phyloP scores from a whole-genome alignment of 768 basidiomycete species.

The Boletellus sp. region DNA sequence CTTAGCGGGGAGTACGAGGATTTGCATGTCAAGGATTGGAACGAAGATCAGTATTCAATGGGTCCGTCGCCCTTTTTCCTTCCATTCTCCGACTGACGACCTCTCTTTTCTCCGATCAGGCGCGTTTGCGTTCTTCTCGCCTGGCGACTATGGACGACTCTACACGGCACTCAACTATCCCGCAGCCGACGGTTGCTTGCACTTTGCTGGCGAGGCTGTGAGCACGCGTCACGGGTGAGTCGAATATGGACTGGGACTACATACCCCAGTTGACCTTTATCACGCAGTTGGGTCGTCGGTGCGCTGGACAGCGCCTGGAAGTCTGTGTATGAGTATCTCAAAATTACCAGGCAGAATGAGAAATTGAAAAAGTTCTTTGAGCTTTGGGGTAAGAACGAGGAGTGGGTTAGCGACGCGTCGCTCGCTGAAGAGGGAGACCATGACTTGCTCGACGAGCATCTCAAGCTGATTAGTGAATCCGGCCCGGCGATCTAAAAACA shows the following conservation, averaged over 20 bases:
- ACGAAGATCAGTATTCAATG: slow-evolving; percentile 28
- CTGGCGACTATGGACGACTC: slow-evolving; percentile 35
- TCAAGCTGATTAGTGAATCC: too few species aligned
- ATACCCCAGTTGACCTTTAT: too few species aligned
- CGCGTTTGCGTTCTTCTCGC: slow-evolving; percentile 39
- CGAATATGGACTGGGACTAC: background rate
- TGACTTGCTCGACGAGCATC: too few species aligned
- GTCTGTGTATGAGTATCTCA: slow-evolving; percentile 28
- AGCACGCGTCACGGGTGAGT: slow-evolving; percentile 16
- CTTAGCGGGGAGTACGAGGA: slow-evolving; percentile 22
- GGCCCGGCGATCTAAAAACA: too few species aligned
- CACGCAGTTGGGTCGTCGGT: slow-evolving; percentile 35
- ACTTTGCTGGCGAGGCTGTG: slow-evolving; percentile 15
- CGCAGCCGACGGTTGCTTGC: slow-evolving; percentile 19
- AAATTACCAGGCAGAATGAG: slow-evolving; percentile 6
- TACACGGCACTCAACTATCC: slow-evolving; percentile 32
- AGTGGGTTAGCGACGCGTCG: slow-evolving; percentile 28
- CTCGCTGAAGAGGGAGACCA: too few species aligned
- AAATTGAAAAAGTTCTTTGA: slow-evolving; percentile 16
- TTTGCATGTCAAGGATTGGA: slow-evolving; percentile 35
- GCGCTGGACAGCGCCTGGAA: slow-evolving; percentile 37
- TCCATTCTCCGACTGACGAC: background rate
- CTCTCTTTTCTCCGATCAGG: slow-evolving; percentile 20
- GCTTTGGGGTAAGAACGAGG: slow-evolving; percentile 29
- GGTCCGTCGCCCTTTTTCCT: slow-evolving; percentile 21